phyloP scores from a whole-genome alignment of 805 yeast genomes.

The Komagataella phaffii region DNA sequence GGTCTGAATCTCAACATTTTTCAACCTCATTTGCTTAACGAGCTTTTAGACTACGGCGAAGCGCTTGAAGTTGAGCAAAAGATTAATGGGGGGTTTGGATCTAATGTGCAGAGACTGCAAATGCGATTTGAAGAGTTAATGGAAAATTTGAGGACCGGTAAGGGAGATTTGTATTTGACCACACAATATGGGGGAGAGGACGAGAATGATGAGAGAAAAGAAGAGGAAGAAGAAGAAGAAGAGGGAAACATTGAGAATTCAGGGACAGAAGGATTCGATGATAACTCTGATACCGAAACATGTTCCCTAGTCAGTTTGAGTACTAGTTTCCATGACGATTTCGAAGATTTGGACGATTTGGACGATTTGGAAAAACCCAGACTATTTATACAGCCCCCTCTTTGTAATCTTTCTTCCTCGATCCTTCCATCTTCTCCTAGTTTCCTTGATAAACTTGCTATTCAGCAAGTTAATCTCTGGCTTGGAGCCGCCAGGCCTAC shows the following conservation, averaged over 20 bases:
- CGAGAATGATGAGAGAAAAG: conserved; percentile 21
- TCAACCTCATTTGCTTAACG: conserved; percentile 19
- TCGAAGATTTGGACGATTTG: conserved; percentile 21
- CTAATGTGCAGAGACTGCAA: conserved; percentile 39
- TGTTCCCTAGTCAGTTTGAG: conserved; percentile 9
- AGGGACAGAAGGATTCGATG: conserved; percentile 9
- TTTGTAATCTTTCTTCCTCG: conserved; percentile 25
- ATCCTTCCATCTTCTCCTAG: conserved; percentile 27
- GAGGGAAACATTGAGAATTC: conserved; percentile 7
- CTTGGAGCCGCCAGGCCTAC: conserved; percentile 30
- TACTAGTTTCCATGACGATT: conserved; percentile 34
- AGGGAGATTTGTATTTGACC: conserved; percentile 42
- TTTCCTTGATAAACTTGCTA: conserved; percentile 27
- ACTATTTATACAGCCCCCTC: conserved; percentile 50
- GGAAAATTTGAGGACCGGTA: conserved; percentile 24
- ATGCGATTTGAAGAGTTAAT: conserved; percentile 39
- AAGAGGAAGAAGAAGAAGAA: conserved; percentile 12
- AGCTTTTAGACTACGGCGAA: conserved; percentile 16
- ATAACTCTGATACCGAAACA: conserved; percentile 11
- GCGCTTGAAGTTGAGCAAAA: conserved; percentile 45
- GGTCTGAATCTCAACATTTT: conserved; percentile 21
- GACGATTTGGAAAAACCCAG: conserved; percentile 11
- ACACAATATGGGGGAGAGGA: conserved; percentile 51
- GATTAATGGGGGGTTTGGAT: conserved; percentile 51
- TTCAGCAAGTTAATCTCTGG: conserved; percentile 72